A percentile compares a stretch with the other conserved stretches of the same genome.
These are phyloP conservation scores for Fusarium sp. DNA, from an alignment of 2,329 filamentous ascomycete species.

Conservation along the genomic window DNA sequence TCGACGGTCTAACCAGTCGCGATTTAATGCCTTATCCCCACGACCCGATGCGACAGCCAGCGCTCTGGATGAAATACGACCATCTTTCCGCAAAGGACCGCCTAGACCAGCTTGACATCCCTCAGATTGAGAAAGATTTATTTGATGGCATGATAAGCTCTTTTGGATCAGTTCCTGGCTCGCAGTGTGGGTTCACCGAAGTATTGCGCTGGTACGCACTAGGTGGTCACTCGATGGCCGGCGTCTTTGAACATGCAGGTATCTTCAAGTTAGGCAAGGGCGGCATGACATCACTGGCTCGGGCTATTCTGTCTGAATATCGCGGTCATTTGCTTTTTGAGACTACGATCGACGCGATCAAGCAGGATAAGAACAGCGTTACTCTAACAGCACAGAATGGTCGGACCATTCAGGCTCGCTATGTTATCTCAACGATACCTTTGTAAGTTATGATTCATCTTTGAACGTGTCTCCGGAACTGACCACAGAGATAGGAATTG, in stretches of 20 bases:
- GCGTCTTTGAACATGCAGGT: slow-evolving; percentile 20
- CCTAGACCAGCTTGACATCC: slow-evolving; percentile 44
- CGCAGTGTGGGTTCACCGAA: slow-evolving; percentile 19
- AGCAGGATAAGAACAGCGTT: not conserved
- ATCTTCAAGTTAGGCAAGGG: not conserved
- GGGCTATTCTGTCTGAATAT: not conserved
- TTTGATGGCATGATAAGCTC: slow-evolving; percentile 32
- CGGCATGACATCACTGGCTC: not conserved
- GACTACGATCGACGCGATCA: not conserved
- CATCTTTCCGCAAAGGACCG: slow-evolving; percentile 46
- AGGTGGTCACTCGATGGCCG: slow-evolving; percentile 20
- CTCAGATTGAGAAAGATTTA: slow-evolving; percentile 29
- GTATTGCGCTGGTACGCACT: slow-evolving; percentile 38
- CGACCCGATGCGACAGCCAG: slow-evolving; percentile 46
- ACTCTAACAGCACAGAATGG: not conserved
- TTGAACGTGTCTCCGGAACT: no score
- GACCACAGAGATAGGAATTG: no score
- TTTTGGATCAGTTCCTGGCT: slow-evolving; percentile 20
- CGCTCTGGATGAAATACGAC: slow-evolving; percentile 44
- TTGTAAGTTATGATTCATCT: no score
- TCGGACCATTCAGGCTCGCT: not conserved
- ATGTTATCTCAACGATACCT: not conserved
- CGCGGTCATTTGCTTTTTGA: not conserved
- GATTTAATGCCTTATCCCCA: slow-evolving; percentile 53
- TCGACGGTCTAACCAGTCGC: slow-evolving; percentile 47